phyloP scores from a whole-genome alignment of 345 rosid genomes.

The Populus nigra region DNA sequence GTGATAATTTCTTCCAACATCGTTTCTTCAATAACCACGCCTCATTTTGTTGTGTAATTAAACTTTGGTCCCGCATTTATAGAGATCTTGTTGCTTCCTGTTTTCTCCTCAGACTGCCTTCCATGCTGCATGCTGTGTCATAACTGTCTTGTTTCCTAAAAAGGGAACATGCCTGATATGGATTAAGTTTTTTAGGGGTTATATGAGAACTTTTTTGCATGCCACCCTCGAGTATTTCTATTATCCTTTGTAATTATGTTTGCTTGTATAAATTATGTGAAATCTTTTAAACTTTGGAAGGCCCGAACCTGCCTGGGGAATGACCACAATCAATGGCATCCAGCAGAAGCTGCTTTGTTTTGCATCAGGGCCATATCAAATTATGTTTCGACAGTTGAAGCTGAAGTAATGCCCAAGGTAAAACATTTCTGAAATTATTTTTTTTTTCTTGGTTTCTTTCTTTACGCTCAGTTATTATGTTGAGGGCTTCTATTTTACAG shows the following conservation, averaged over 20 bases:
- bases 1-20: not conserved
- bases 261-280: not conserved
- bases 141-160: not conserved
- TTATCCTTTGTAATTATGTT: not conserved
- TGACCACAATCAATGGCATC: slow-evolving; percentile 72
- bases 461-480: not conserved
- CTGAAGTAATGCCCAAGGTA: slow-evolving; percentile 95
- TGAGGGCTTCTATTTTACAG: not conserved
- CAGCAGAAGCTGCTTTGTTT: slow-evolving; percentile 95
- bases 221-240: not conserved
- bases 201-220: not conserved
- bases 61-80: not conserved
- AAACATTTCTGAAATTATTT: slow-evolving; percentile 16
- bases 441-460: not conserved
- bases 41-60: not conserved
- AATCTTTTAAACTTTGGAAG: slow-evolving; percentile 37
- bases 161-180: not conserved
- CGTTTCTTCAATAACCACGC: not conserved
- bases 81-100: not conserved
- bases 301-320: slow-evolving; percentile 72
- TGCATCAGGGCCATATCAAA: slow-evolving; percentile 87
- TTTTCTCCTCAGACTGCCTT: not conserved
- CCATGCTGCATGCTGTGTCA: not conserved
- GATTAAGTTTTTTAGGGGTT: not conserved
- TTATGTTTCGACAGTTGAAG: slow-evolving; percentile 75